A percentile compares a stretch with the other conserved stretches of the same genome.
Evolutionary conservation across 2,329 filamentous ascomycete species (phyloP).

Genomic region (Ascochyta viciae-villosae): DNA sequence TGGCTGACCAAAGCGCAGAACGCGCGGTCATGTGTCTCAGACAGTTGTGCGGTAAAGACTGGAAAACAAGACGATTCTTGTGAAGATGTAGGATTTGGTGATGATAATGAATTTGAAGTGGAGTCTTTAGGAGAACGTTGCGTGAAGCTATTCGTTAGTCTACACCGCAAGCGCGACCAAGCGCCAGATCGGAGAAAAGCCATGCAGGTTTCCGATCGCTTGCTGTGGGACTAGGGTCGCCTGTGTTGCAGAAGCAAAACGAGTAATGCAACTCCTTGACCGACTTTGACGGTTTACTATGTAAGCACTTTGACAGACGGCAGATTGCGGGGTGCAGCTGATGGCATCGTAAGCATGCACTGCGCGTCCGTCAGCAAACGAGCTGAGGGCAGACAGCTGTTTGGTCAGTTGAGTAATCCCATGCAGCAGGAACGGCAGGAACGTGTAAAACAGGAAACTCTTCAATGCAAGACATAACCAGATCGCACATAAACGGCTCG

Average conservation of each 20-base stretch:
- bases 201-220: slow-evolving; percentile 13
- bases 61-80: slow-evolving; percentile 3
- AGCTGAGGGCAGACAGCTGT: slow-evolving; percentile 11
- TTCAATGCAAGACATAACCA: slow-evolving; percentile 4
- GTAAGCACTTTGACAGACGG: slow-evolving; percentile 7
- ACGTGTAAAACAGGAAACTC: neutral
- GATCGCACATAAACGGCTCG: neutral
- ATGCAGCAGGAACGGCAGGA: neutral
- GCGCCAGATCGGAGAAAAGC: slow-evolving; percentile 19
- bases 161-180: slow-evolving; percentile 20
- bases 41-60: slow-evolving; percentile 17
- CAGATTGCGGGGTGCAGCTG: slow-evolving; percentile 19
- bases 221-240: slow-evolving; percentile 7
- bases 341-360: slow-evolving; percentile 13
- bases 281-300: slow-evolving; percentile 7
- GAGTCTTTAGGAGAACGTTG: slow-evolving; percentile 16
- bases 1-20: slow-evolving; percentile 40
- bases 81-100: slow-evolving; percentile 5
- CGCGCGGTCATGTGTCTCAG: slow-evolving; percentile 45
- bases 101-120: slow-evolving; percentile 4
- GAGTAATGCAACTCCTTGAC: slow-evolving; percentile 9
- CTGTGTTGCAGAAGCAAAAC: slow-evolving; percentile 10
- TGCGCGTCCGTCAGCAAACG: slow-evolving; percentile 17
- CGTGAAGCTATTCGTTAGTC: slow-evolving; percentile 19
- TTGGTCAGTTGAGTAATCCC: slow-evolving; percentile 8